Conservation (phyloP, 2,329 filamentous ascomycete species). For the Madurella fahalii region DNA sequence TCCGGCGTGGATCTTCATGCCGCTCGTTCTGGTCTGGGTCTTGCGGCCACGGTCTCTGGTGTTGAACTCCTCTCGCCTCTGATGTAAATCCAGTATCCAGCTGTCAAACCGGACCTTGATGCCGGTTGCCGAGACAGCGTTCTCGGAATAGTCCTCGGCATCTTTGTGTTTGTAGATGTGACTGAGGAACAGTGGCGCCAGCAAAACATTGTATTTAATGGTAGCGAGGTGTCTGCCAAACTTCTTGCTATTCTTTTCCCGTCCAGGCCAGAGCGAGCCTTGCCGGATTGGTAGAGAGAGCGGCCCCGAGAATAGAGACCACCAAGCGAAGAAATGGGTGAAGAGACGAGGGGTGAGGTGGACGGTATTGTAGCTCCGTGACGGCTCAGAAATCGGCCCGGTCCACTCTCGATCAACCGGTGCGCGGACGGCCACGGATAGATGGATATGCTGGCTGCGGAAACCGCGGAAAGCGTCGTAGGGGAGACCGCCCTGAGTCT, state of each 20-base stretch:
- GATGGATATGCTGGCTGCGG: slow-evolving; percentile 91
- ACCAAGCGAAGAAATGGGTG: slow-evolving; percentile 97
- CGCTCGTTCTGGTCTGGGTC: slow-evolving; percentile 75
- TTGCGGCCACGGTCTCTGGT: slow-evolving; percentile 73
- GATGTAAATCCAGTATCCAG: slow-evolving; percentile 95
- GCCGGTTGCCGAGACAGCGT: slow-evolving; percentile 84
- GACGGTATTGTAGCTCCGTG: slow-evolving; percentile 91
- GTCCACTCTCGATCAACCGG: slow-evolving; percentile 85
- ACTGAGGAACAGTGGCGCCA: slow-evolving; percentile 90
- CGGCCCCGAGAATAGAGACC: slow-evolving; percentile 90
- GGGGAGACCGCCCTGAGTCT: slow-evolving; percentile 47
- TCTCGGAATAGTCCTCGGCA: slow-evolving; percentile 74
- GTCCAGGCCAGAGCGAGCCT: slow-evolving; percentile 82
- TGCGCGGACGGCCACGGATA: slow-evolving; percentile 86
- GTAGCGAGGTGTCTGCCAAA: slow-evolving; percentile 96
- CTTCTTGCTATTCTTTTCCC: slow-evolving; percentile 97
- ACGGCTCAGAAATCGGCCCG: slow-evolving; percentile 67
- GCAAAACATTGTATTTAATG: slow-evolving; percentile 91
- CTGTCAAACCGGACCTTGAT: slow-evolving; percentile 93
- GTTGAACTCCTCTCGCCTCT: slow-evolving; percentile 86
- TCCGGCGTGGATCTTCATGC: slow-evolving; percentile 92
- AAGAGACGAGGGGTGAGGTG: slow-evolving; percentile 95
- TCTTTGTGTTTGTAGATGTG: slow-evolving; percentile 99
- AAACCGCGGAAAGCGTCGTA: slow-evolving; percentile 98
- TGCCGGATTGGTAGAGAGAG: slow-evolving; percentile 94